phyloP scores from a whole-genome alignment of 2,329 filamentous ascomycete genomes.

The Calonectria multiphialidica region DNA sequence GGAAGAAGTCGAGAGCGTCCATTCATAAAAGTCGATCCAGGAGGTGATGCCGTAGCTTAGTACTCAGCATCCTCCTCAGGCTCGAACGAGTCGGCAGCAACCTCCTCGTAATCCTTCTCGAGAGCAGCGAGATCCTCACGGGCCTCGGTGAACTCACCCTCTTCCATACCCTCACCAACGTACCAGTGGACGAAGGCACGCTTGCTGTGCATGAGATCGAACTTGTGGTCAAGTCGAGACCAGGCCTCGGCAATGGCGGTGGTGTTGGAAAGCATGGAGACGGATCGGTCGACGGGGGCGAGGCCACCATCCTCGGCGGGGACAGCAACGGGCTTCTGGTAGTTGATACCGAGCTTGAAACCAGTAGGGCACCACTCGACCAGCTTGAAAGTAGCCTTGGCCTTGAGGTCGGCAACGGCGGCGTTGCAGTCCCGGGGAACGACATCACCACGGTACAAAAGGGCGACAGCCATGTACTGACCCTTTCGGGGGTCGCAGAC shows the following conservation, averaged over 20 bases:
- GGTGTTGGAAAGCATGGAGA: conserved; percentile 81
- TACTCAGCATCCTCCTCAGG: conserved; percentile 80
- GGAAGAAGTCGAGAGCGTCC: conserved; percentile 38
- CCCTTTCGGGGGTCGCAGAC: conserved; percentile 80
- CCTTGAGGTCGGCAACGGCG: conserved; percentile 76
- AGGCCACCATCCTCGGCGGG: conserved; percentile 69
- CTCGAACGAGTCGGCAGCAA: conserved; percentile 78
- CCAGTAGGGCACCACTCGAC: conserved; percentile 83
- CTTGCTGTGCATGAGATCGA: conserved; percentile 85
- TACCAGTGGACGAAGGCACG: conserved; percentile 84
- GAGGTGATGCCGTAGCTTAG: conserved; percentile 60
- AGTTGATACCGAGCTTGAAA: conserved; percentile 83
- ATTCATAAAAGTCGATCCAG: conserved; percentile 25
- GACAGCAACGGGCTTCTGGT: conserved; percentile 74
- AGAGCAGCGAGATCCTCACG: conserved; percentile 87
- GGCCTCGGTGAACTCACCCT: conserved; percentile 90
- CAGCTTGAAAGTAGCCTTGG: conserved; percentile 79
- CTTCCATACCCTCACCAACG: conserved; percentile 92
- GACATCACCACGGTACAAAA: conserved; percentile 79
- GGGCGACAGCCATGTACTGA: conserved; percentile 82
- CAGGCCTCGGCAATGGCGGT: conserved; percentile 81
- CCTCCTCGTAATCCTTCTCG: conserved; percentile 90
- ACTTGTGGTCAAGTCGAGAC: conserved; percentile 80
- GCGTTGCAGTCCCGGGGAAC: conserved; percentile 78
- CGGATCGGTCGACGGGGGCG: conserved; percentile 71